phyloP scores from a whole-genome alignment of 305 asterid genomes.

The Fraxinus nigra region DNA sequence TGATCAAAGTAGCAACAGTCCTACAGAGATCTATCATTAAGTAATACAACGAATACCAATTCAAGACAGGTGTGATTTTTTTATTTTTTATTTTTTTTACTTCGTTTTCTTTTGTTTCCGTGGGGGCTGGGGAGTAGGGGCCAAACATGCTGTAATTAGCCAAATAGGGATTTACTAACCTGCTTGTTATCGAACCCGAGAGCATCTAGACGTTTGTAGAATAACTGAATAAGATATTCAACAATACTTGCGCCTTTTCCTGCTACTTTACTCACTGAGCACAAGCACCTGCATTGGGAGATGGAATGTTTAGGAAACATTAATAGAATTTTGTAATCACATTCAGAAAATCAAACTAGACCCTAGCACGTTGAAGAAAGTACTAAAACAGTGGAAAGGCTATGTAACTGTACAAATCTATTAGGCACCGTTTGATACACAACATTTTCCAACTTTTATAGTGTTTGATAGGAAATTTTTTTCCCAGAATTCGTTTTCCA shows the following conservation, averaged over 20 bases:
- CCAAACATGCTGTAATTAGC: background rate
- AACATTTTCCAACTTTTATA: no score
- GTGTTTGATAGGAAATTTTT: no score
- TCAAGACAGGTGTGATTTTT: background rate
- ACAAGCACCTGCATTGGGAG: conserved; percentile 76
- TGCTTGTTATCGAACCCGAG: conserved; percentile 80
- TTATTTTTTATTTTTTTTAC: background rate
- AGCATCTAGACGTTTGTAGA: conserved; percentile 76
- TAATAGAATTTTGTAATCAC: background rate
- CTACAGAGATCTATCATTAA: background rate
- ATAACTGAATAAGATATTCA: conserved; percentile 80
- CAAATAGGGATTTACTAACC: conserved; percentile 44
- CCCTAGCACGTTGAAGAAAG: background rate
- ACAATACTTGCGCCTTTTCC: conserved; percentile 79
- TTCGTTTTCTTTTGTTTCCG: background rate
- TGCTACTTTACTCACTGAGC: conserved; percentile 82
- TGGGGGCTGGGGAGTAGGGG: background rate
- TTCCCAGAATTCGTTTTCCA: no score
- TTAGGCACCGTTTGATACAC: no score
- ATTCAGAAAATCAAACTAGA: conserved; percentile 23
- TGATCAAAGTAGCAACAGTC: background rate
- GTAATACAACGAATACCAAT: background rate
- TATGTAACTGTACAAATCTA: background rate
- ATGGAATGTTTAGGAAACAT: conserved; percentile 17
- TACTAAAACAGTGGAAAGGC: background rate